Evolutionary conservation across 768 basidiomycete genomes (phyloP).

Genomic region (Mycena sanguinolenta): DNA sequence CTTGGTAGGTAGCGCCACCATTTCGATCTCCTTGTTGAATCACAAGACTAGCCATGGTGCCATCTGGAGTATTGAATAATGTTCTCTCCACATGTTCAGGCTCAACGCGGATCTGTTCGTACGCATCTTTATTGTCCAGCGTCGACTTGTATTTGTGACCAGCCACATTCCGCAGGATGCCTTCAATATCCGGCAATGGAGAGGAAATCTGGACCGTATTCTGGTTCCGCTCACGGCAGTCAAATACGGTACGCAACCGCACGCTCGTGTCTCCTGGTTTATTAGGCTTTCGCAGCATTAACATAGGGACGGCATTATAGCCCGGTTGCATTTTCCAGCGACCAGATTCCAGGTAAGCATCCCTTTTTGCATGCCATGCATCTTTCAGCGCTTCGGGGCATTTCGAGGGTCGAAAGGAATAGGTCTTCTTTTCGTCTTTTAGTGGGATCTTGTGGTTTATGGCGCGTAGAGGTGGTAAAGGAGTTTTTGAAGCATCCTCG

Average conservation of each 20-base stretch:
- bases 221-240: no score
- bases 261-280: constrained; percentile 6
- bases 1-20: constrained; percentile 54
- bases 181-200: no score
- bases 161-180: no score
- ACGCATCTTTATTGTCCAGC: no score
- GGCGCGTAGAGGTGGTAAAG: neutral
- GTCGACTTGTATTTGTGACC: no score
- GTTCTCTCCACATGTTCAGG: constrained; percentile 43
- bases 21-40: constrained; percentile 45
- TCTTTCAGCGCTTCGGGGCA: constrained; percentile 44
- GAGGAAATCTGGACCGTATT: no score
- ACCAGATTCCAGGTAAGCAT: constrained; percentile 36
- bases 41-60: constrained; percentile 56
- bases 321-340: constrained; percentile 40
- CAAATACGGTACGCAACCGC: constrained; percentile 40
- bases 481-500: neutral
- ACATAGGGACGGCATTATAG: constrained; percentile 41
- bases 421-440: constrained; percentile 27
- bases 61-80: constrained; percentile 52
- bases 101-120: constrained; percentile 53
- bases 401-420: constrained; percentile 39
- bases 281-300: constrained; percentile 37
- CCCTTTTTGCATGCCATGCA: constrained; percentile 30
- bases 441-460: no score